Conservation (phyloP, 2,329 filamentous ascomycete species). For the Ilyonectria sp. region DNA sequence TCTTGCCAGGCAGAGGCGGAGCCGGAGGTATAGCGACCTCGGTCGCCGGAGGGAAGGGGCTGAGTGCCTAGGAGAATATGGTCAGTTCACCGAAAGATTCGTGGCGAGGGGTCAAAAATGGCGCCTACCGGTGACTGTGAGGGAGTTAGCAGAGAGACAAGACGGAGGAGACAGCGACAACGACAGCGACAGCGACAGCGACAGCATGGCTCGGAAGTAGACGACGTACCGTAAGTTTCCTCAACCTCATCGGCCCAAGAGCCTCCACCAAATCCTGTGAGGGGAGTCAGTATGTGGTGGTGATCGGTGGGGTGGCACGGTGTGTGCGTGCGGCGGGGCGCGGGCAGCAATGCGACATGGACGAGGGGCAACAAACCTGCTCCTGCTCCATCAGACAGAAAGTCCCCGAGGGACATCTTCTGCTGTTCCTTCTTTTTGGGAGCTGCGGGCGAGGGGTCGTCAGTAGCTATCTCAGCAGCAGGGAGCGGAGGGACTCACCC, state of each 20-base stretch:
- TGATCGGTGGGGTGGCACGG: constrained; percentile 40
- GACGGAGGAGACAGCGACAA: constrained; percentile 31
- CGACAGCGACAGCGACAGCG: constrained; percentile 19
- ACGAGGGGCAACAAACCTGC: constrained; percentile 76
- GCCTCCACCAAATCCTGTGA: constrained; percentile 70
- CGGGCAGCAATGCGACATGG: constrained; percentile 45
- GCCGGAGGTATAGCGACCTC: constrained; percentile 56
- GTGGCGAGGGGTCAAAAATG: constrained; percentile 27
- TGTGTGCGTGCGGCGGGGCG: constrained; percentile 41
- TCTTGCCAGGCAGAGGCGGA: constrained; percentile 59
- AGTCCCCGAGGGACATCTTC: constrained; percentile 98
- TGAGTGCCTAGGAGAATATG: constrained; percentile 64
- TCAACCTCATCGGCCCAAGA: constrained; percentile 99
- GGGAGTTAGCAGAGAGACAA: constrained; percentile 48
- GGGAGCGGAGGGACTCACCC: constrained; percentile 61
- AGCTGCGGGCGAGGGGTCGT: constrained; percentile 67
- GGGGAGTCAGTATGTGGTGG: constrained; percentile 45
- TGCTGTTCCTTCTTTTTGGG: constrained; percentile 93
- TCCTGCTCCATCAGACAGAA: constrained; percentile 86
- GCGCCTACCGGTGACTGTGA: constrained; percentile 56
- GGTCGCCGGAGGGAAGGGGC: constrained; percentile 67
- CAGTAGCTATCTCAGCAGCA: constrained; percentile 19
- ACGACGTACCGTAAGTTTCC: constrained; percentile 81
- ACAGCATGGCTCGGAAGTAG: background rate
- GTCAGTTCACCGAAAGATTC: constrained; percentile 44